Conservation (phyloP, 2,329 filamentous ascomycete species). For the Exophiala oligosperma region DNA sequence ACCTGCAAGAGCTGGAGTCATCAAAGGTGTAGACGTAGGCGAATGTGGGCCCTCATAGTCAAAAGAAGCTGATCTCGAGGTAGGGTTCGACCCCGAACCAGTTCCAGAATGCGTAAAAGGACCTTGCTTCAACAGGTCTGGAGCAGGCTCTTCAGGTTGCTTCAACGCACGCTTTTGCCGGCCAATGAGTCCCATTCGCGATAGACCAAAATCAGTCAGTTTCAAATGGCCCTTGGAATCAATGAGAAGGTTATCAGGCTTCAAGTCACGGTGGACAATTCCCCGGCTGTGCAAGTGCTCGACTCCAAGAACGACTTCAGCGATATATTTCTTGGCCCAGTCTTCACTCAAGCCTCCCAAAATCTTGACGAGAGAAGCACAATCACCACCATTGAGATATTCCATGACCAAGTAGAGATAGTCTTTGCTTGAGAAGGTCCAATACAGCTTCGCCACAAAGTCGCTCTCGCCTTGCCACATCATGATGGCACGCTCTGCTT, state of each 20-base stretch:
- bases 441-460: slow-evolving; percentile 97
- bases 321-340: slow-evolving; percentile 97
- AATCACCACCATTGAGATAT: slow-evolving; percentile 96
- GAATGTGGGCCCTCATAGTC: slow-evolving; percentile 78
- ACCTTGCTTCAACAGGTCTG: slow-evolving; percentile 88
- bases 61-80: slow-evolving; percentile 90
- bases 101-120: slow-evolving; percentile 77
- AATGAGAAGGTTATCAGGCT: slow-evolving; percentile 95
- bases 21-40: slow-evolving; percentile 79
- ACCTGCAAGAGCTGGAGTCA: slow-evolving; percentile 72
- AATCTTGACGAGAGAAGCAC: slow-evolving; percentile 92
- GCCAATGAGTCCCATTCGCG: slow-evolving; percentile 93
- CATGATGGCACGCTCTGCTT: slow-evolving; percentile 98
- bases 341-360: slow-evolving; percentile 90
- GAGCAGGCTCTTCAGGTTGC: slow-evolving; percentile 76
- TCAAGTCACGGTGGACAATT: slow-evolving; percentile 94
- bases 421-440: slow-evolving; percentile 99
- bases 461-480: slow-evolving; percentile 99
- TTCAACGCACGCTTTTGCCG: slow-evolving; percentile 90
- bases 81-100: slow-evolving; percentile 78
- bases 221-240: slow-evolving; percentile 96
- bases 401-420: slow-evolving; percentile 99
- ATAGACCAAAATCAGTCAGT: slow-evolving; percentile 94
- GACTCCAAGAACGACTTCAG: slow-evolving; percentile 93
- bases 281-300: slow-evolving; percentile 92